phyloP scores from a whole-genome alignment of 768 basidiomycete species.

The Amanita thiersii region DNA sequence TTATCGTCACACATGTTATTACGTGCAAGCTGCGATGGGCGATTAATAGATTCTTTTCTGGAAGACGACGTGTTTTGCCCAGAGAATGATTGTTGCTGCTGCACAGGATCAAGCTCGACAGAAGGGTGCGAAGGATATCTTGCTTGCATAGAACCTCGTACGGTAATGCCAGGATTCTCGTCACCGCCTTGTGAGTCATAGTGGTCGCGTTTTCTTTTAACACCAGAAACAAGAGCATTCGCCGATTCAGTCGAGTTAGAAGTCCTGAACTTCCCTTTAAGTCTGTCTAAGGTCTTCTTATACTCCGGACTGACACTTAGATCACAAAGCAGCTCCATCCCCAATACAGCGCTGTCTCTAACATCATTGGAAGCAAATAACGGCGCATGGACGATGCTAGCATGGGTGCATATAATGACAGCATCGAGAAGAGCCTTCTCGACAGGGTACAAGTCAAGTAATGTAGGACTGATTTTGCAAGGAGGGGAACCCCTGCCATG shows the following conservation, averaged over 20 bases:
- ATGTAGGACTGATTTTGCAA: constrained; percentile 11
- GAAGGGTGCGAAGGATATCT: too few relatives aligned
- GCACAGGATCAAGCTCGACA: too few relatives aligned
- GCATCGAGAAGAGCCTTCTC: constrained; percentile 60
- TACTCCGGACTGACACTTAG: constrained; percentile 13
- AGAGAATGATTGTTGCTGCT: background rate
- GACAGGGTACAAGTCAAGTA: constrained; percentile 30
- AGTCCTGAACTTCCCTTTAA: background rate
- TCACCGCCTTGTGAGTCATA: background rate
- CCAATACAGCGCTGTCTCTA: constrained; percentile 18
- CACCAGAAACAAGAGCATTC: constrained; percentile 5
- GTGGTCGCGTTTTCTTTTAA: constrained; percentile 8
- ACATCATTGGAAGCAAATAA: constrained; percentile 6
- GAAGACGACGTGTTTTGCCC: background rate
- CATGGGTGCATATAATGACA: constrained; percentile 54
- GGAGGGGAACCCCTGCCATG: constrained; percentile 5
- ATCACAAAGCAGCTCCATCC: constrained; percentile 17
- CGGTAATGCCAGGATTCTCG: too few relatives aligned
- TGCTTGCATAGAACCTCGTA: too few relatives aligned
- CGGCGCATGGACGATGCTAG: constrained; percentile 28
- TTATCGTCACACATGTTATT: background rate
- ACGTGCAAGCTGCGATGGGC: too few relatives aligned
- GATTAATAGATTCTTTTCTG: background rate
- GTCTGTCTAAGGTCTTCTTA: constrained; percentile 8
- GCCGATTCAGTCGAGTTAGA: background rate